Evolutionary conservation across 352 stramenopile species (phyloP).

Genomic region (Pilasporangium apinafurcum): DNA sequence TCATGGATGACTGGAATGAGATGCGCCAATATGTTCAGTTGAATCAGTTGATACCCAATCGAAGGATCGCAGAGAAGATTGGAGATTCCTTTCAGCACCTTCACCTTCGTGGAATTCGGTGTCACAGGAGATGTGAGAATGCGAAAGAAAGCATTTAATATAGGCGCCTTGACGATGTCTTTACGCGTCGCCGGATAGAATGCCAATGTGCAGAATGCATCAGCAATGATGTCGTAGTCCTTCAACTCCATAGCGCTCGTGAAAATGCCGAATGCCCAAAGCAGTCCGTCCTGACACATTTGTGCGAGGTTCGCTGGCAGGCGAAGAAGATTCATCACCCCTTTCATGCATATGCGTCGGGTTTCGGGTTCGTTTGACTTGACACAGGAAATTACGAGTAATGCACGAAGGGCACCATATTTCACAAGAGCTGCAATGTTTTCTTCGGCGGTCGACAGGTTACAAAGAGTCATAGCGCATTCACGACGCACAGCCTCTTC

Average conservation of each 20-base stretch:
- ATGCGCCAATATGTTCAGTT: slow-evolving; percentile 15
- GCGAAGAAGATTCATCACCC: slow-evolving; percentile 60
- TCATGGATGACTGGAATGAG: slow-evolving; percentile 21
- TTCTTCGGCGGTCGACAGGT: slow-evolving; percentile 85
- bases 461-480: slow-evolving; percentile 89
- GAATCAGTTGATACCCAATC: slow-evolving; percentile 14
- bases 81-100: slow-evolving; percentile 36
- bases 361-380: slow-evolving; percentile 78
- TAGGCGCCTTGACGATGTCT: slow-evolving; percentile 32
- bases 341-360: slow-evolving; percentile 64
- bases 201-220: slow-evolving; percentile 57
- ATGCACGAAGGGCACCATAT: slow-evolving; percentile 79
- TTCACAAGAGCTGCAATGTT: slow-evolving; percentile 89
- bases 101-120: slow-evolving; percentile 18
- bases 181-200: slow-evolving; percentile 41
- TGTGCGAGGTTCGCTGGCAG: slow-evolving; percentile 34
- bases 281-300: slow-evolving; percentile 60
- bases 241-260: slow-evolving; percentile 38
- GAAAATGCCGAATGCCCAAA: slow-evolving; percentile 68
- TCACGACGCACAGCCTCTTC: slow-evolving; percentile 63
- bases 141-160: slow-evolving; percentile 33
- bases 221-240: slow-evolving; percentile 57
- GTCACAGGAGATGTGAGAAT: slow-evolving; percentile 19
- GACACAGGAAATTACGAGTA: slow-evolving; percentile 82
- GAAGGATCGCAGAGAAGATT: slow-evolving; percentile 41